Evolutionary conservation across 345 rosid genomes (phyloP).

Genomic region (Boechera divaricarpa): DNA sequence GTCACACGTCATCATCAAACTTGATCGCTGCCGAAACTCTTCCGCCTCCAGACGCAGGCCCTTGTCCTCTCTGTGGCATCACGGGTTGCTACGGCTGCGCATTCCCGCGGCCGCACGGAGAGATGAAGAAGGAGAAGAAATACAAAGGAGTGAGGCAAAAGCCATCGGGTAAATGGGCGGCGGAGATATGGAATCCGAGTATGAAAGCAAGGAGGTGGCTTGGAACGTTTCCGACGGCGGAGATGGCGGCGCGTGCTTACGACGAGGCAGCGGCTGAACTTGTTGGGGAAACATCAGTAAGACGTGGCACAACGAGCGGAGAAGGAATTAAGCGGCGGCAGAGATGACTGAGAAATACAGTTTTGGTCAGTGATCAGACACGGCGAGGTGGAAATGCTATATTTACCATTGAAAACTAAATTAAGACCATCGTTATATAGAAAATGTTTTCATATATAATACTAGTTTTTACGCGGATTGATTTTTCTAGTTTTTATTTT

Average conservation of each 20-base stretch:
- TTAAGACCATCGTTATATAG: not conserved
- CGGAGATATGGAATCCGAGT: conserved; percentile 40
- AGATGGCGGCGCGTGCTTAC: conserved; percentile 25
- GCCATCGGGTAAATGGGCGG: conserved; percentile 42
- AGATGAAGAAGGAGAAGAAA: conserved; percentile 19
- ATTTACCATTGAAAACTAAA: not conserved
- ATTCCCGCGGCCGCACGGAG: conserved; percentile 19
- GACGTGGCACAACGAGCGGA: not conserved
- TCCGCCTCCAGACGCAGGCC: conserved; percentile 19
- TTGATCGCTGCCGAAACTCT: not conserved
- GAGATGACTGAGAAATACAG: not conserved
- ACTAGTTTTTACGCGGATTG: not conserved
- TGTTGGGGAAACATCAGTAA: not conserved
- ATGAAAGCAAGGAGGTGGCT: conserved; percentile 13
- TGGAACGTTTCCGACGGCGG: conserved; percentile 30
- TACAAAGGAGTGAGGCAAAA: conserved; percentile 38
- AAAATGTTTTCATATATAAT: not conserved
- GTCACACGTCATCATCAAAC: conserved; percentile 10
- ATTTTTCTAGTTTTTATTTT: not conserved
- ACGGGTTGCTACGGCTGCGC: conserved; percentile 29
- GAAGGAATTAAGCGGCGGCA: conserved; percentile 6
- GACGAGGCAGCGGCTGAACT: not conserved
- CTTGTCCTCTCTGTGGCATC: conserved; percentile 27
- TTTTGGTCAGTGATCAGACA: not conserved
- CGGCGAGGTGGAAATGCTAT: not conserved